A percentile compares a stretch with the other conserved stretches of the same genome.
Evolutionary conservation across 2,329 filamentous ascomycete genomes (phyloP).

Genomic region (Penicillium corylophilum): DNA sequence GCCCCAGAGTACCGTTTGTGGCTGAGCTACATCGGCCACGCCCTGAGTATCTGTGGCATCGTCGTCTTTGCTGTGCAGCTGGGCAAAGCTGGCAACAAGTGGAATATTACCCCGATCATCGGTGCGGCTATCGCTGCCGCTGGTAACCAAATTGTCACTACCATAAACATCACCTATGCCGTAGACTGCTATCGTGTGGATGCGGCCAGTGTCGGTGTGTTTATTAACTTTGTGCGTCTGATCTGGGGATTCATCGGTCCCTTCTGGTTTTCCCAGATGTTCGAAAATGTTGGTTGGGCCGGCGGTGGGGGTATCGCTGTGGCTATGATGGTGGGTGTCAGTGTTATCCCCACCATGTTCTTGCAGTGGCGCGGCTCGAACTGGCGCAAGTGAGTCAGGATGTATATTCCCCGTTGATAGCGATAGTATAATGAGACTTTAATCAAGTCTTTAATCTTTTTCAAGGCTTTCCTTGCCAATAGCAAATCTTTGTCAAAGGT

Average conservation of each 20-base stretch:
- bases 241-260: conserved; percentile 40
- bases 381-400: conserved; percentile 18
- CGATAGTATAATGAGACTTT: not conserved
- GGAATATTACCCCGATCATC: conserved; percentile 58
- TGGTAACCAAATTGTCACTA: conserved; percentile 64
- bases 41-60: conserved; percentile 54
- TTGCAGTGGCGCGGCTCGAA: conserved; percentile 29
- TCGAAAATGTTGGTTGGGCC: conserved; percentile 31
- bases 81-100: conserved; percentile 45
- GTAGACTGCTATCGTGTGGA: conserved; percentile 60
- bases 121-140: conserved; percentile 54
- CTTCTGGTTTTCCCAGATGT: conserved; percentile 40
- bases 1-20: conserved; percentile 57
- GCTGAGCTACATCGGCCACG: conserved; percentile 57
- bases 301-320: conserved; percentile 30
- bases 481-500: too few relatives aligned
- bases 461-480: too few relatives aligned
- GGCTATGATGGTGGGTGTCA: conserved; percentile 31
- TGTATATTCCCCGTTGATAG: not conserved
- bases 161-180: conserved; percentile 60
- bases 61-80: conserved; percentile 58
- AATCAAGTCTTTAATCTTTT: not conserved
- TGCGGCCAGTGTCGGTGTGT: conserved; percentile 58
- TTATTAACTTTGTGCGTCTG: conserved; percentile 57
- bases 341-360: conserved; percentile 31